Evolutionary conservation across 495 filamentous ascomycete species (phyloP), one percentile per base, ranked within the genome.

Genomic region (Tuber aestivum): DNA sequence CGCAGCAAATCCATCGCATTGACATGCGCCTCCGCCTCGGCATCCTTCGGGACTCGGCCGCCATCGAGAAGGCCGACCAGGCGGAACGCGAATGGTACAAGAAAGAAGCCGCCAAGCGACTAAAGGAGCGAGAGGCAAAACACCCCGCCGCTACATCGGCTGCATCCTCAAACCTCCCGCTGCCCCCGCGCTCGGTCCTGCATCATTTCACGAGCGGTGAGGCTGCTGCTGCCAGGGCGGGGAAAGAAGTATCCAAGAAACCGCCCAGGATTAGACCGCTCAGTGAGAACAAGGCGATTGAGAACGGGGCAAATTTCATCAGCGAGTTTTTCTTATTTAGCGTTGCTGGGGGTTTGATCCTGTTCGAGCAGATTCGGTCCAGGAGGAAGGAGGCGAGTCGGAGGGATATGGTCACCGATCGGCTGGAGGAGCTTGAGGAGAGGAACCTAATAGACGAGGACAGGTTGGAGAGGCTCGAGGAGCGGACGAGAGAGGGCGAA

Each of bases 11-110:
- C 45, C 95, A 99, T 84, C 91, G 92, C 77, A 85, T 97, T 78
- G 96, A 98, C 83, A 98, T 99, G 94, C 91, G 93, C 32, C 86
- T 97, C 77, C 91, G 92, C 21, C 88, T 98, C 41, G 93, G 95
- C 5, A 86, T 93, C 2, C 87, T 99, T 16, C 92, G 95, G 76
- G 93, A 98, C 83, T 86, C 86, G 69, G 89, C 92, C 16, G 90
- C 88, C 7, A 88, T 87, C 71, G 87, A 91, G 79, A 92, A 91
- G 77, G 88, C 90, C 5, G 90, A 92, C 76, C 92, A 94, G 5
- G 95, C 92, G 0, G 94, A 92, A 69, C 75, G 79, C 21, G 79
- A 81, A 69, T 40, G 72, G 56, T 70, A 77, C 6, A 77, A 77
- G 85, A 45, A 82, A 83, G 9, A 88, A 86, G 70, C 77, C 20